Evolutionary conservation across 805 yeast genomes (phyloP).

Genomic region (Ogataea pilisensis): DNA sequence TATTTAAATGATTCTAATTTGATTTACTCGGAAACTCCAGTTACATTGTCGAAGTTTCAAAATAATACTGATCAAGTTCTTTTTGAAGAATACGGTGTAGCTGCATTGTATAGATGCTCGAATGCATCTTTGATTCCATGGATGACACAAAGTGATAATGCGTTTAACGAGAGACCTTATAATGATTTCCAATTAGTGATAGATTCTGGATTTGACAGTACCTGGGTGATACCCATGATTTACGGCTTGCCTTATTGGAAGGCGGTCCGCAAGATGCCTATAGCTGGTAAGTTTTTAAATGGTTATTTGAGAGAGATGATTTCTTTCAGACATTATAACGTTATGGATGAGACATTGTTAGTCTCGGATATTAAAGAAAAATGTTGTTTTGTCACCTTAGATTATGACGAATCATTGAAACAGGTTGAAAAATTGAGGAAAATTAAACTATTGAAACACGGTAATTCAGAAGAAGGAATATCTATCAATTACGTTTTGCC

Average conservation of each 20-base stretch:
- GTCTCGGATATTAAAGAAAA: slow-evolving; percentile 83
- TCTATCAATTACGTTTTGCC: slow-evolving; percentile 78
- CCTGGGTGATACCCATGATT: slow-evolving; percentile 82
- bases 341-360: slow-evolving; percentile 83
- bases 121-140: slow-evolving; percentile 63
- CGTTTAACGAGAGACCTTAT: slow-evolving; percentile 6
- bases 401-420: slow-evolving; percentile 39
- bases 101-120: slow-evolving; percentile 62
- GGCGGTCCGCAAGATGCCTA: slow-evolving; percentile 72
- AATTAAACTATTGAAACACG: slow-evolving; percentile 8
- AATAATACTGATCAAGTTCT: slow-evolving; percentile 85
- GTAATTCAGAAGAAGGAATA: slow-evolving; percentile 25
- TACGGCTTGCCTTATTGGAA: slow-evolving; percentile 73
- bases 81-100: slow-evolving; percentile 89
- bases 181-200: slow-evolving; percentile 71
- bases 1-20: slow-evolving; percentile 53
- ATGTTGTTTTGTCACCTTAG: slow-evolving; percentile 62
- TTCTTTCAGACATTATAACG: slow-evolving; percentile 88
- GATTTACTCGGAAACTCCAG: slow-evolving; percentile 75
- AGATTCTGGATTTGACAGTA: slow-evolving; percentile 84
- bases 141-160: slow-evolving; percentile 30
- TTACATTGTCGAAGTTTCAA: slow-evolving; percentile 75
- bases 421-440: slow-evolving; percentile 24
- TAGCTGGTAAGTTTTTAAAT: slow-evolving; percentile 83
- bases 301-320: slow-evolving; percentile 81